These are phyloP conservation scores for Leucogyrophana mollusca DNA, from an alignment of 768 basidiomycete genomes.

Conservation along the genomic window DNA sequence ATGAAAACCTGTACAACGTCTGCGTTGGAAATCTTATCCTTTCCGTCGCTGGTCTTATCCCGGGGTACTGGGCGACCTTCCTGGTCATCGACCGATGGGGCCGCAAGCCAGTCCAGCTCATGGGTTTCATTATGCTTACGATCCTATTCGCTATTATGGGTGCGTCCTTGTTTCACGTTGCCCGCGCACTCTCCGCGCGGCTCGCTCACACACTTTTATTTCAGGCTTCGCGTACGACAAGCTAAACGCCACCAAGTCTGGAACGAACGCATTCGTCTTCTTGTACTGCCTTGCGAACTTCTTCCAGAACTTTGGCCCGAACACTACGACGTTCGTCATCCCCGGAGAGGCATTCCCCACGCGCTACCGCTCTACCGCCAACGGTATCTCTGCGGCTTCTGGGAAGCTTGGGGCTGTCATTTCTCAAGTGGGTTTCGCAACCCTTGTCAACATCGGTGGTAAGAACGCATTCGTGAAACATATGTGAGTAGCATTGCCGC, in stretches of 20 bases:
- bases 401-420: constrained; percentile 85
- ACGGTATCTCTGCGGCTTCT: constrained; percentile 80
- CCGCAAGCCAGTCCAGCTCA: constrained; percentile 77
- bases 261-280: constrained; percentile 68
- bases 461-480: constrained; percentile 59
- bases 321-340: constrained; percentile 76
- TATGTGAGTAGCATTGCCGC: constrained; percentile 47
- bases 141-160: constrained; percentile 69
- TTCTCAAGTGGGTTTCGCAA: constrained; percentile 74
- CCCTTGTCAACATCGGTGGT: constrained; percentile 68
- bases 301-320: constrained; percentile 89
- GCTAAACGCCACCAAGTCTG: constrained; percentile 40
- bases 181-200: background rate
- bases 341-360: constrained; percentile 88
- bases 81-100: constrained; percentile 77
- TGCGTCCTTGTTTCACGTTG: constrained; percentile 27
- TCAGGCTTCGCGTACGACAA: constrained; percentile 67
- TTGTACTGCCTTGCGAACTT: constrained; percentile 87
- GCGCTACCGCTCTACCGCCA: constrained; percentile 81
- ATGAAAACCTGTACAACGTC: constrained; percentile 59
- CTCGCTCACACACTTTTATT: constrained; percentile 5
- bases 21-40: constrained; percentile 77
- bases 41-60: constrained; percentile 75
- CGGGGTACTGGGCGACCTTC: constrained; percentile 63
- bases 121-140: constrained; percentile 72